Evolutionary conservation across 2,329 filamentous ascomycete genomes (phyloP).

Genomic region (Pyrenochaeta sp.): DNA sequence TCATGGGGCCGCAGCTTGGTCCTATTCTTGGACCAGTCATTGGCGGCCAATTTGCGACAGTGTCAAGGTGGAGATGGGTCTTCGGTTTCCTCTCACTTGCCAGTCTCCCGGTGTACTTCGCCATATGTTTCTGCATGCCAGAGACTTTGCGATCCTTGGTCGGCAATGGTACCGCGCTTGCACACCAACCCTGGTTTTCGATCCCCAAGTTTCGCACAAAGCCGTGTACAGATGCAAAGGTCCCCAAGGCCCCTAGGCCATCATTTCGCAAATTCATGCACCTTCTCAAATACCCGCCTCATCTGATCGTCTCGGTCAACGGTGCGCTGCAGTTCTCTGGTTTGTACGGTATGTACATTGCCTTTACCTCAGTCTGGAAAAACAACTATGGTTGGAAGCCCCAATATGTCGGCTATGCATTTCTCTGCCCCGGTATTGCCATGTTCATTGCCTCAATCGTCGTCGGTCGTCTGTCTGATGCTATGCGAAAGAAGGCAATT

Average conservation of each 20-base stretch:
- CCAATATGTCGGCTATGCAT: conserved; percentile 47
- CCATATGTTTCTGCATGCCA: conserved; percentile 53
- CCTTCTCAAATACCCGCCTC: conserved; percentile 37
- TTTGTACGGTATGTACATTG: conserved; percentile 37
- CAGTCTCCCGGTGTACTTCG: conserved; percentile 35
- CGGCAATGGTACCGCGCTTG: conserved; percentile 51
- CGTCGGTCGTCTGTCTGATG: conserved; percentile 52
- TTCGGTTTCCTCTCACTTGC: conserved; percentile 51
- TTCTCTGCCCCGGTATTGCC: conserved; percentile 45
- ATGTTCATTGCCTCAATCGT: conserved; percentile 48
- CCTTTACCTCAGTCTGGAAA: conserved; percentile 33
- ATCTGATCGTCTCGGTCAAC: conserved; percentile 41
- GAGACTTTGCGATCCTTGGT: conserved; percentile 58
- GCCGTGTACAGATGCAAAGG: conserved; percentile 22
- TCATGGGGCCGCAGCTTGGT: conserved; percentile 56
- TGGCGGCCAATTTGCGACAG: conserved; percentile 51
- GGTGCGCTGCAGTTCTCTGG: conserved; percentile 39
- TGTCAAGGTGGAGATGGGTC: conserved; percentile 54
- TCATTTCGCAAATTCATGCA: conserved; percentile 32
- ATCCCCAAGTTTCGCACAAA: conserved; percentile 36
- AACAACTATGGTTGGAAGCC: conserved; percentile 47
- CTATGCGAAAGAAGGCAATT: conserved; percentile 38
- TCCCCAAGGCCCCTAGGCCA: conserved; percentile 31
- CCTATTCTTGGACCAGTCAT: conserved; percentile 56
- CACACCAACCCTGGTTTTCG: conserved; percentile 35